Evolutionary conservation across 768 basidiomycete genomes (phyloP).

Genomic region (Obba rivulosa): DNA sequence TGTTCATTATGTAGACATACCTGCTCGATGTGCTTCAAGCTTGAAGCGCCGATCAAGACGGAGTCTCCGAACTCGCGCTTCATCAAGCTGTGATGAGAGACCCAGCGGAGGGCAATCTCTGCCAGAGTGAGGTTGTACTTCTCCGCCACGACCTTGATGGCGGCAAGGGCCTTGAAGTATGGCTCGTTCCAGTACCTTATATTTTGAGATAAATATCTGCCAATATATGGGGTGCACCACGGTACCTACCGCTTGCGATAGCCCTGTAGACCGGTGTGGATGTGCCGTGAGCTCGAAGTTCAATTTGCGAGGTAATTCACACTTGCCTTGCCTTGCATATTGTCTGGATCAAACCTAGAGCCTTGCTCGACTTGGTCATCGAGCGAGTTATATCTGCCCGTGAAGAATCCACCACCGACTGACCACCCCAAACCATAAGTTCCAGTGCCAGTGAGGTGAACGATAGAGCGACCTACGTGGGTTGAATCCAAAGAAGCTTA

Average conservation of each 20-base stretch:
- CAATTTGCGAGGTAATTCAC: neutral
- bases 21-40: slow-evolving; percentile 49
- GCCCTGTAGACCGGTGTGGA: slow-evolving; percentile 2
- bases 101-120: slow-evolving; percentile 41
- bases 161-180: slow-evolving; percentile 44
- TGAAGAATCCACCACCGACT: slow-evolving; percentile 37
- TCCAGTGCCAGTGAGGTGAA: neutral
- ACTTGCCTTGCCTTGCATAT: slow-evolving; percentile 41
- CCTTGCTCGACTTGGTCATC: slow-evolving; percentile 41
- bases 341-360: slow-evolving; percentile 50
- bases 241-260: slow-evolving; percentile 13
- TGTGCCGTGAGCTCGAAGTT: neutral
- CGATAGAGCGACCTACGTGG: slow-evolving; percentile 27
- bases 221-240: neutral
- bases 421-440: neutral
- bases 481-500: slow-evolving; percentile 35
- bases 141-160: slow-evolving; percentile 36
- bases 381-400: slow-evolving; percentile 30
- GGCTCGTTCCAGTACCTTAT: slow-evolving; percentile 49
- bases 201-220: neutral
- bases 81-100: slow-evolving; percentile 42
- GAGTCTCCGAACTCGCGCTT: slow-evolving; percentile 43
- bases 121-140: slow-evolving; percentile 33
- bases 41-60: slow-evolving; percentile 61
- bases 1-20: slow-evolving; percentile 16